Base-by-base conservation (phyloP, 208 protist genomes). In the Leishmania amazonensis region DNA sequence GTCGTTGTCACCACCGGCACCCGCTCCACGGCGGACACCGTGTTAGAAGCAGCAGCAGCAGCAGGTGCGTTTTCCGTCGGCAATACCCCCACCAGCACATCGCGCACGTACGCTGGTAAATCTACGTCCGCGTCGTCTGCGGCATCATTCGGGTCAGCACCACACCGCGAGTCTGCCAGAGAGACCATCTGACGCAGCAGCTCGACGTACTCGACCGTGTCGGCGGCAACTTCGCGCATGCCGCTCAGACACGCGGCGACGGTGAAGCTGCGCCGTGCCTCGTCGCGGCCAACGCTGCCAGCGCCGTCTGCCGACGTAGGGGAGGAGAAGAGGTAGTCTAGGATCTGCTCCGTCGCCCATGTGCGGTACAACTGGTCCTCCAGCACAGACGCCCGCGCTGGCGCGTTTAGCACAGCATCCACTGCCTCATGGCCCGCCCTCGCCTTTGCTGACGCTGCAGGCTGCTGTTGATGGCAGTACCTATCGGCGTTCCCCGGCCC, bases 221-320 rank as follows among this genome's bases (percentile, higher is more conserved):
- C 73, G 8, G 78, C 54, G 3, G 78, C 24, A 6, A 86, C 75
- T 53, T 83, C 78, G 38, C 83, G 83, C 31, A 86, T 51, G 7
- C 83, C 83, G 35, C 75, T 83, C 7, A 86, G 79, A 38, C 83
- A 86, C 11, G 64, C 38, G n/a, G 65, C 78, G 8, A 86, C 75
- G n/a, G 80, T 72, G 15, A 70, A 77, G 54, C 81, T 58, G 9
- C 68, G 83, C 57, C 64, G 53, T 28, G 74, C 83, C 17, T 82
- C 78, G 38, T 70, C 75, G 40, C 31, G 45, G 49, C 54, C 38
- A 49, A 21, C 38, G 71, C 60, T 79, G 53, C 15, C 65, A 13
- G 60, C 67, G 47, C 62, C 65, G 1, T 65, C 58, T 0, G 60
- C 45, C 4, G 57, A 38, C 2, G 76, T 15, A 17, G 35, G 9